Evolutionary conservation across 371 early-diverging fungal species (phyloP).

Genomic region (Mortierella sp.): DNA sequence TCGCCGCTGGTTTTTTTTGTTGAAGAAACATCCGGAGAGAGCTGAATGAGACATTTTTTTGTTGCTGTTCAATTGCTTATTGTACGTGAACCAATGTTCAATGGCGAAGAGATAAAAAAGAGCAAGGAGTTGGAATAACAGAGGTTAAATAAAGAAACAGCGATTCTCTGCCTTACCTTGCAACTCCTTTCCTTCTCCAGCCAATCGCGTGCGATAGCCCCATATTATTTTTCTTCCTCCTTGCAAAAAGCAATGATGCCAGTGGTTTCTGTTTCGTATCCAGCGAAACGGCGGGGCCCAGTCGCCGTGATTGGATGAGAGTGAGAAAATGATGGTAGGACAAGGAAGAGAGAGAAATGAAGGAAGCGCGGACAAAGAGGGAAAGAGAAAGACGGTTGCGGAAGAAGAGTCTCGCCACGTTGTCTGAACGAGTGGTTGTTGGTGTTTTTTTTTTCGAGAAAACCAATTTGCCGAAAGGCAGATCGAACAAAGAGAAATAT

Average conservation of each 20-base stretch:
- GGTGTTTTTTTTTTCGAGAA: neutral
- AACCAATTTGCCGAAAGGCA: slow-evolving; percentile 2
- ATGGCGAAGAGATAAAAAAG: neutral
- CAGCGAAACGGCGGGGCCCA: slow-evolving; percentile 13
- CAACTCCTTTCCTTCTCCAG: neutral
- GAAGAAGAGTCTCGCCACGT: neutral
- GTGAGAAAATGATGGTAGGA: neutral
- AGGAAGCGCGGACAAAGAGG: neutral
- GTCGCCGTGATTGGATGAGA: neutral
- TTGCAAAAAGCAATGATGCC: neutral
- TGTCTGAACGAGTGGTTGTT: neutral
- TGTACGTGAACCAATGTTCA: neutral
- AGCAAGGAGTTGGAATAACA: neutral
- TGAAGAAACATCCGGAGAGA: too few species aligned
- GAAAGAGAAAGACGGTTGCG: neutral
- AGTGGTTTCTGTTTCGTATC: slow-evolving; percentile 12
- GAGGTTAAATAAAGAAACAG: neutral
- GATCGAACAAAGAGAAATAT: neutral
- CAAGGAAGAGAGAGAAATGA: neutral
- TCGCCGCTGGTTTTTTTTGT: too few species aligned
- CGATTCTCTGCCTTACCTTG: neutral
- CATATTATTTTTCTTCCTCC: neutral
- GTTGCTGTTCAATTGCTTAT: too few species aligned
- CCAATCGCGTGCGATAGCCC: neutral
- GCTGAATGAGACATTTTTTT: too few species aligned